Evolutionary conservation across 2,329 filamentous ascomycete species (phyloP), one percentile per base, ranked within the genome.

Genomic region (Didymella keratinophila): DNA sequence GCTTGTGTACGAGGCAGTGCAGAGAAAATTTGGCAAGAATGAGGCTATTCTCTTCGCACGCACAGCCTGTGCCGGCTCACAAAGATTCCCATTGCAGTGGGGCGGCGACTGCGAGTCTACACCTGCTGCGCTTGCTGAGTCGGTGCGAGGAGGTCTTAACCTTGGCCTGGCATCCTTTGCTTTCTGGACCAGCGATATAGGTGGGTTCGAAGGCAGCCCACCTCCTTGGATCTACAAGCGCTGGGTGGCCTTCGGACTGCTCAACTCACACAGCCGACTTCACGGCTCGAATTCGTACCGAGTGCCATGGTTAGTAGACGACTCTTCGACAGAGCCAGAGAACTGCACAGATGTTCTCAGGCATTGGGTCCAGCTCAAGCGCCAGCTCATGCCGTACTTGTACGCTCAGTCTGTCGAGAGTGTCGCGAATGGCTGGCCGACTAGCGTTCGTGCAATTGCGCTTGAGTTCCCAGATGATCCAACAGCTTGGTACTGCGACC

Each of bases 101-200:
- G 89, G 89, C 32, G 89, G 89, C 53, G 89, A 92, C 78, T 91
- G 88, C 73, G 89, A 92, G 75, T 89, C 85, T 28, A 91, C 89
- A 0, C 86, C 88, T 43, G 87, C 89, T 68, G 89, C 88, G 16
- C 88, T 92, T 80, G 89, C 87, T 3, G 89, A 92, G 76, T 89
- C 86, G 0, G 76, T 90, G 7, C 85, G 88, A 9, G 88, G 88
- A 14, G 88, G 88, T 0, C 76, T 90, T 1, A 85, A 83, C 9
- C 81, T 90, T 42, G 86, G 86, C 14, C 77, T 90, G 1, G 86
- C 83, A 43, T 87, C 87, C 2, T 89, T 87, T 72, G 83, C 84
- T 12, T 90, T 87, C 76, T 90, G 88, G 87, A 87, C 86, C 32
- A 87, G 85, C 62, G 88, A 90, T 69, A 90, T 90, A 65, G 88